Base-by-base conservation (phyloP, 139 green algal species). In the Mesostigma viride region DNA sequence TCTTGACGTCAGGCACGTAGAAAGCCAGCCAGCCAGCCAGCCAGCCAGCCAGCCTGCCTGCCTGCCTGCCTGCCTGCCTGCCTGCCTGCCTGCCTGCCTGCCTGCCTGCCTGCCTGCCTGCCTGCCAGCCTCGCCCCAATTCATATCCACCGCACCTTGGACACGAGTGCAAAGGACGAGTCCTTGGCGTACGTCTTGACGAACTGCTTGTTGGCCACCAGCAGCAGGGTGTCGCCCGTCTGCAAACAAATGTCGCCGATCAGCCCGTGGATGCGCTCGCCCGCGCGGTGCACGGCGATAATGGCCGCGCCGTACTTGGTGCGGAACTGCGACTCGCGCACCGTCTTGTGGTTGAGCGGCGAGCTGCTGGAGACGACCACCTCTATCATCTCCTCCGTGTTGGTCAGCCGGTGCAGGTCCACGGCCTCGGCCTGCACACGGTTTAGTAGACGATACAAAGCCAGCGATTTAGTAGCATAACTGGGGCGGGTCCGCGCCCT, bases 251-350 rank as follows among this genome's bases (percentile, higher is more conserved):
- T 75, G 62, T 85, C 82, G 14, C 77, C 77, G 27, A 81, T 76
- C 26, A 5, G 62, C 53, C 33, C 74, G 45, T 78, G 64, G 5
- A 77, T 59, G 3, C 59, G 31, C 22, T 56, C 71, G 31, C 72
- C 61, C 40, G 75, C 69, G 57, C 86, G 76, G 32, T 87, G 86
- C 17, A 94, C 77, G 2, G 81, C 87, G 59, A 94, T 73, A 31
- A 94, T 74, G 3, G 85, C 87, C 1, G 88, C 87, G 6, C 86
- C 84, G 78, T 88, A 94, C 6, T 70, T 67, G 20, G 78, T 71
- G 6, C 86, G 69, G 76, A 92, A 93, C 5, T 71, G 68, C 22
- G 84, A 20, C 20, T 92, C 86, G 1, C 76, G 64, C 1, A 89
- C 66, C 0, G 69, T 79, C 32, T 75, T 73, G 58, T 76, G 68